These are phyloP conservation scores for Moricandia arvensis DNA, from an alignment of 345 rosid genomes.

Conservation along the genomic window DNA sequence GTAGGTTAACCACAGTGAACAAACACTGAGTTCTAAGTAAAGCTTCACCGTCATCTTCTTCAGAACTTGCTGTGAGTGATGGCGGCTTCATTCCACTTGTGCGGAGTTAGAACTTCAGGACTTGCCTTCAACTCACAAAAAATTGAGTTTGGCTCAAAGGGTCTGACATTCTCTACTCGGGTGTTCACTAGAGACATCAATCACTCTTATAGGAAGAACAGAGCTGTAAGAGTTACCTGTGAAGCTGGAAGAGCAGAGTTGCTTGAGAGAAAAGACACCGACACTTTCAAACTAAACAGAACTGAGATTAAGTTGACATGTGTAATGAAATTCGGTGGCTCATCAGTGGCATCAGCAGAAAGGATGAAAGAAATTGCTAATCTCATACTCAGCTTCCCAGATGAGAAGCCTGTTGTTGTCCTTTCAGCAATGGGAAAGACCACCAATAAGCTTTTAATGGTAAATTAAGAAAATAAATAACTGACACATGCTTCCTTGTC, in stretches of 20 bases:
- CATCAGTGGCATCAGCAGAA: constrained; percentile 71
- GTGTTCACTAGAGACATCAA: not conserved
- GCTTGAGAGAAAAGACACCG: constrained; percentile 5
- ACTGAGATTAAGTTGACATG: not conserved
- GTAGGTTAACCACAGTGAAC: not conserved
- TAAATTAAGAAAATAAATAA: not conserved
- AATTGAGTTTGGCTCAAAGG: constrained; percentile 21
- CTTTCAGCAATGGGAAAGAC: constrained; percentile 4
- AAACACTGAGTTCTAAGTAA: too few relatives aligned
- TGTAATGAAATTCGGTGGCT: constrained; percentile 79
- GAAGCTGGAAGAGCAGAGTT: not conserved
- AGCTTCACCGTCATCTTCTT: too few relatives aligned
- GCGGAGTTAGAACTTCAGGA: constrained; percentile 18
- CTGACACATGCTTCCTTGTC: not conserved
- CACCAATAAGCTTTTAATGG: constrained; percentile 7
- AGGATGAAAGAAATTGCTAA: constrained; percentile 56
- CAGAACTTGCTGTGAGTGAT: not conserved
- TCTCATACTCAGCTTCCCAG: constrained; percentile 7
- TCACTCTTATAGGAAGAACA: not conserved
- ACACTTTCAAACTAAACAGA: not conserved
- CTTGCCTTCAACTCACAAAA: constrained; percentile 8
- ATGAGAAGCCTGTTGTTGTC: constrained; percentile 2
- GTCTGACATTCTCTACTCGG: not conserved
- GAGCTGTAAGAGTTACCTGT: not conserved
- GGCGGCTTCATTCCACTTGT: constrained; percentile 24